phyloP scores from a whole-genome alignment of 345 rosid species.

The Boechera retrofracta region DNA sequence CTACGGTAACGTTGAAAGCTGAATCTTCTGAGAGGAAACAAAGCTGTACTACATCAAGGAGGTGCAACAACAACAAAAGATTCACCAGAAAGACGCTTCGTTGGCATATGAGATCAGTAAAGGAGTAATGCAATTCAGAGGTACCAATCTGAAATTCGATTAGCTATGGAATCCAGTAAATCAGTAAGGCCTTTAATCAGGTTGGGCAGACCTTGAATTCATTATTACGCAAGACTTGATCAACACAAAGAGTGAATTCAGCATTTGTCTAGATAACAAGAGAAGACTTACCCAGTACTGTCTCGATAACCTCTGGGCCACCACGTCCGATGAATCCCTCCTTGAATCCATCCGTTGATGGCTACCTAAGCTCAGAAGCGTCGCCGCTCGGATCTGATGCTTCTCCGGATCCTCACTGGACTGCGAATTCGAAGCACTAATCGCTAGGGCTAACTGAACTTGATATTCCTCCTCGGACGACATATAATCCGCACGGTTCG shows the following conservation, averaged over 20 bases:
- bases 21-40: slow-evolving; percentile 1
- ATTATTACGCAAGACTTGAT: not conserved
- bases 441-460: slow-evolving; percentile 93
- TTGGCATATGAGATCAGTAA: not conserved
- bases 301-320: slow-evolving; percentile 78
- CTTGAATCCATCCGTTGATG: slow-evolving; percentile 56
- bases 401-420: slow-evolving; percentile 69
- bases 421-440: slow-evolving; percentile 89
- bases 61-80: slow-evolving; percentile 19
- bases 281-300: slow-evolving; percentile 88
- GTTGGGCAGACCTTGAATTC: not conserved
- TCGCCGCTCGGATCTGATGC: slow-evolving; percentile 94
- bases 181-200: slow-evolving; percentile 5
- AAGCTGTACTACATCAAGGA: slow-evolving; percentile 7
- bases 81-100: not conserved
- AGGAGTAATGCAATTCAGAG: slow-evolving; percentile 6
- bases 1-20: not conserved
- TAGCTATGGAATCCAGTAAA: slow-evolving; percentile 5
- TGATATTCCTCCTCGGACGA: slow-evolving; percentile 95
- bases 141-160: slow-evolving; percentile 25
- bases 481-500: slow-evolving; percentile 62
- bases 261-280: slow-evolving; percentile 26
- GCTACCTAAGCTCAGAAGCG: slow-evolving; percentile 71
- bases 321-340: slow-evolving; percentile 62
- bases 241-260: not conserved